Evolutionary conservation across 2,329 filamentous ascomycete genomes (phyloP).

Genomic region (Ophiostoma populinum): DNA sequence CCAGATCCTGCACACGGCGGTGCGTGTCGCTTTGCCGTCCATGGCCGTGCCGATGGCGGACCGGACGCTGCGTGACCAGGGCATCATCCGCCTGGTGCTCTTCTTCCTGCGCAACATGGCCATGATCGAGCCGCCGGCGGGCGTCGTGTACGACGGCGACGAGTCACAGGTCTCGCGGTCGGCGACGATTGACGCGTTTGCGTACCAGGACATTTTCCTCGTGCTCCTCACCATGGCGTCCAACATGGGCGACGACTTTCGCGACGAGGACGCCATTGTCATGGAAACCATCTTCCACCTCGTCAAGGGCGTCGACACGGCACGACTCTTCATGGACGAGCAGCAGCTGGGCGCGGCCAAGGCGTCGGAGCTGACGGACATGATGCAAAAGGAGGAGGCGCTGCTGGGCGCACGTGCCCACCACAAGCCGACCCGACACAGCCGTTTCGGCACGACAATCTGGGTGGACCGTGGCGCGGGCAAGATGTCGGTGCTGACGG

Average conservation of each 20-base stretch:
- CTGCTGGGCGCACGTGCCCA: slow-evolving; percentile 64
- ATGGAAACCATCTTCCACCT: slow-evolving; percentile 88
- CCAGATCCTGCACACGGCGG: slow-evolving; percentile 61
- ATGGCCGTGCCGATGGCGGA: slow-evolving; percentile 68
- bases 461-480: slow-evolving; percentile 83
- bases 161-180: slow-evolving; percentile 80
- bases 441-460: slow-evolving; percentile 90
- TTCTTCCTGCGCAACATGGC: slow-evolving; percentile 82
- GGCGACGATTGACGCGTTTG: slow-evolving; percentile 73
- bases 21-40: slow-evolving; percentile 66
- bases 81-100: slow-evolving; percentile 77
- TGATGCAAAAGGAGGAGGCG: slow-evolving; percentile 71
- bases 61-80: slow-evolving; percentile 64
- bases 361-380: slow-evolving; percentile 51
- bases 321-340: slow-evolving; percentile 73
- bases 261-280: slow-evolving; percentile 70
- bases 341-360: slow-evolving; percentile 51
- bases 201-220: slow-evolving; percentile 78
- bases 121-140: slow-evolving; percentile 60
- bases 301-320: slow-evolving; percentile 72
- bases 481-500: slow-evolving; percentile 72
- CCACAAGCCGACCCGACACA: slow-evolving; percentile 71
- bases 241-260: slow-evolving; percentile 87
- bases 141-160: slow-evolving; percentile 65
- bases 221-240: slow-evolving; percentile 75